These are phyloP conservation scores for Chondrus crispus DNA, from an alignment of 23 red algal genomes.

Conservation along the genomic window DNA sequence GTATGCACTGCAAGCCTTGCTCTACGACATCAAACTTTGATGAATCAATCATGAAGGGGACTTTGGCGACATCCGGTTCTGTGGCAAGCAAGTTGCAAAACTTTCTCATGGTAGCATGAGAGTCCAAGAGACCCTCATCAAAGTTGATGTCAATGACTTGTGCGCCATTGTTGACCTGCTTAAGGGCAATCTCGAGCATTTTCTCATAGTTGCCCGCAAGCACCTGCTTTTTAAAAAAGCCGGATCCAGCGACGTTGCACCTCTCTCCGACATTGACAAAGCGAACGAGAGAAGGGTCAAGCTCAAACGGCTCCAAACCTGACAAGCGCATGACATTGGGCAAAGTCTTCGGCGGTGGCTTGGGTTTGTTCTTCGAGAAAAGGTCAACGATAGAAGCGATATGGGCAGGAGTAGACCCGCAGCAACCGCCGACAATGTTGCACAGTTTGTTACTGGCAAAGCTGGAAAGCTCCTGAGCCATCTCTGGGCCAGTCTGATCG, in stretches of 20 bases:
- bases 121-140: slow-evolving; percentile 82
- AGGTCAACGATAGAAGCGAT: slow-evolving; percentile 46
- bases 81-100: slow-evolving; percentile 82
- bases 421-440: slow-evolving; percentile 82
- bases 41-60: slow-evolving; percentile 86
- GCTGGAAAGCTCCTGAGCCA: slow-evolving; percentile 30
- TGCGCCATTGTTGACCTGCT: slow-evolving; percentile 84
- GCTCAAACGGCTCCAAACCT: slow-evolving; percentile 67
- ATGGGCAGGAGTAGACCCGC: slow-evolving; percentile 67
- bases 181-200: slow-evolving; percentile 79
- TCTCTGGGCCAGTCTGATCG: slow-evolving; percentile 69
- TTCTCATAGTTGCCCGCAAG: slow-evolving; percentile 82
- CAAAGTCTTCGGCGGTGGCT: slow-evolving; percentile 23
- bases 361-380: slow-evolving; percentile 30
- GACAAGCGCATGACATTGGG: slow-evolving; percentile 59
- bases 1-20: slow-evolving; percentile 68
- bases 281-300: slow-evolving; percentile 63
- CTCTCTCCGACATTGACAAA: slow-evolving; percentile 86
- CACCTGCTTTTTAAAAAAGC: slow-evolving; percentile 76
- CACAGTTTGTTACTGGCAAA: slow-evolving; percentile 57
- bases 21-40: slow-evolving; percentile 76
- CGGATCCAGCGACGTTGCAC: slow-evolving; percentile 79
- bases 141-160: slow-evolving; percentile 84
- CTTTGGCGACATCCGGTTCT: slow-evolving; percentile 76
- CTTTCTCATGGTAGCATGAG: slow-evolving; percentile 65